Base-by-base conservation (phyloP, 1,284 basidiomycete genomes). In the Cryptococcus amylolentus region DNA sequence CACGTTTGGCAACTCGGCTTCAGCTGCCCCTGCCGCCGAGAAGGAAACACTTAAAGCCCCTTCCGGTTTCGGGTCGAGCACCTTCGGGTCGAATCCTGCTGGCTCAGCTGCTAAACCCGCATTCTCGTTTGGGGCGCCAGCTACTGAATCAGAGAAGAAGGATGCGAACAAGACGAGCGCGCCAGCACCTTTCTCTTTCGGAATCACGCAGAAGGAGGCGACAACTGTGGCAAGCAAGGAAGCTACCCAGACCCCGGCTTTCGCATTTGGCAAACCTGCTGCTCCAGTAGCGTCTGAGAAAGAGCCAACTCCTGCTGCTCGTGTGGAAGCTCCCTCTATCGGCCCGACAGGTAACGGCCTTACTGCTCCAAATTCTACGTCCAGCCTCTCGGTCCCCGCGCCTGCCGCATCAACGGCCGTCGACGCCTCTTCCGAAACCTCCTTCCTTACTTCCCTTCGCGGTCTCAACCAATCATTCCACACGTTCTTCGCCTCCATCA, bases 401-500 rank as follows among this genome's bases (percentile, higher is more conserved):
- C 12, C 52, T 48, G 37, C 6, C 27, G 27, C 37, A 26, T 20
- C 46, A 13, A 38, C 42, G 26, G 18, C 51, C 31, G 18, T 41
- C 49, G 38, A 18, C 27, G 43, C 44, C 35, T 13, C 42, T 13
- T 35, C 49, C 23, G 70, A 78, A 31, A 76, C 78, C 5, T 77
- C 81, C 43, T 93, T 89, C 74, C 90, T 85, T 76, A 84, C 81
- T 40, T 83, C 85, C 7, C 80, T 94, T 18, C 86, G 91, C 18
- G 90, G 90, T 12, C 81, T 94, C 46, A 94, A 94, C 69, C 75
- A 83, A 20, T 87, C 88, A 0, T 80, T 92, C 65, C 68, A 88
- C 35, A 78, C 83, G 4, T 82, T 84, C 35, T 76, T 91, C 47
- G 80, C 83, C 13, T 81, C 83, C 51, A 81, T 83, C 4, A 75